phyloP scores from a whole-genome alignment of 2,329 filamentous ascomycete genomes.

The Fusarium circinatum region DNA sequence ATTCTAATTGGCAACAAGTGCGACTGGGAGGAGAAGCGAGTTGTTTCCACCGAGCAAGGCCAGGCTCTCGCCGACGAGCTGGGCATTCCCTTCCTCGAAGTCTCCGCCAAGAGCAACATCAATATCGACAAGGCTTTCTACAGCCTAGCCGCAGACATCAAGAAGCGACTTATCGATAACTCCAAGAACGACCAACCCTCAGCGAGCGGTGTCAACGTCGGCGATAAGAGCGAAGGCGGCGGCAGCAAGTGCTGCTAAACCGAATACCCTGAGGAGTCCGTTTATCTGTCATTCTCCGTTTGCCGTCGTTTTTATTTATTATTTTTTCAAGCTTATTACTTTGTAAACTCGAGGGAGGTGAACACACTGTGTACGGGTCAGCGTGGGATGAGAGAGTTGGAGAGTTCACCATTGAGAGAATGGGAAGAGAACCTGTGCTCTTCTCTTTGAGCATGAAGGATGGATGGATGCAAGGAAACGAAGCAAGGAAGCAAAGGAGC shows the following conservation, averaged over 20 bases:
- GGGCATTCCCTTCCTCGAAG: slow-evolving; percentile 97
- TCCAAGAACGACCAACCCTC: slow-evolving; percentile 77
- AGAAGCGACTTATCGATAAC: slow-evolving; percentile 96
- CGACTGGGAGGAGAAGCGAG: slow-evolving; percentile 99
- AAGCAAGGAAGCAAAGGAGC: slow-evolving; percentile 24
- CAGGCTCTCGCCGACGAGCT: slow-evolving; percentile 95
- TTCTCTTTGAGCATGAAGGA: background rate
- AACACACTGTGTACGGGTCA: slow-evolving; percentile 25
- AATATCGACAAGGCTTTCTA: slow-evolving; percentile 99
- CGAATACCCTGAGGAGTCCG: slow-evolving; percentile 23
- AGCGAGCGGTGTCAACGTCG: slow-evolving; percentile 73
- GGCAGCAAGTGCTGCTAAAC: slow-evolving; percentile 81
- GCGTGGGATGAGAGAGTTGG: slow-evolving; percentile 31
- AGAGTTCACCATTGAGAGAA: slow-evolving; percentile 25
- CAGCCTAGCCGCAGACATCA: slow-evolving; percentile 93
- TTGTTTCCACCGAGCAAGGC: slow-evolving; percentile 90
- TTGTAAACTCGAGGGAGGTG: slow-evolving; percentile 34
- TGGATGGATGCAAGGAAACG: slow-evolving; percentile 9
- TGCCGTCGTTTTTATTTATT: slow-evolving; percentile 37
- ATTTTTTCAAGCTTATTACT: slow-evolving; percentile 39
- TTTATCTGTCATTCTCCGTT: slow-evolving; percentile 37
- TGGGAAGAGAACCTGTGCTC: slow-evolving; percentile 18
- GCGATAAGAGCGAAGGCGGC: slow-evolving; percentile 66
- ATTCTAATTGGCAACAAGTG: slow-evolving; percentile 99
- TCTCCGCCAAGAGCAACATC: slow-evolving; percentile 99